Conservation (phyloP, 169 alveolate genomes). For the Babesia bigemina region DNA sequence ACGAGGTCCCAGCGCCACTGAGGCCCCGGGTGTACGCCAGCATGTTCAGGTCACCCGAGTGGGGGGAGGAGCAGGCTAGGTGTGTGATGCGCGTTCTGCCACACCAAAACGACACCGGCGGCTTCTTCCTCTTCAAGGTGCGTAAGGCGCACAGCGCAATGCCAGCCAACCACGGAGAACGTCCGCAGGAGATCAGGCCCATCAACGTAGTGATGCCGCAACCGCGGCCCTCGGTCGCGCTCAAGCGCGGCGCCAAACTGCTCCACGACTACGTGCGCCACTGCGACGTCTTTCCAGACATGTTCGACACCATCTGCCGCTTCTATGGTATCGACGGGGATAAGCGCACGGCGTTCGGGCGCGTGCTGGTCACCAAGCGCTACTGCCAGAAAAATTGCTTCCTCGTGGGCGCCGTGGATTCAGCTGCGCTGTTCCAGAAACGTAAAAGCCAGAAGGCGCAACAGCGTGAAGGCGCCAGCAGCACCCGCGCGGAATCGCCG, state of each 20-base stretch:
- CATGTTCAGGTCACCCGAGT: conserved; percentile 57
- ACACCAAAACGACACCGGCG: conserved; percentile 93
- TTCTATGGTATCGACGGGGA: conserved; percentile 46
- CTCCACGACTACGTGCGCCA: conserved; percentile 44
- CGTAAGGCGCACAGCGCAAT: neutral
- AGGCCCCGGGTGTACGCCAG: conserved; percentile 54
- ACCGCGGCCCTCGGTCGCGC: neutral
- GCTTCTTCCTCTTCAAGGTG: conserved; percentile 88
- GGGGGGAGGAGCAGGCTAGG: conserved; percentile 41
- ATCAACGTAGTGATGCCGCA: conserved; percentile 1
- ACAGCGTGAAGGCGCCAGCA: neutral
- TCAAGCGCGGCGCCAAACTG: conserved; percentile 46
- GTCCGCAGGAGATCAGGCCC: conserved; percentile 2
- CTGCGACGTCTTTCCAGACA: conserved; percentile 18
- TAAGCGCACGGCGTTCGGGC: neutral
- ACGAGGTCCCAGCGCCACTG: conserved; percentile 68
- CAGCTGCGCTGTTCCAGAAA: conserved; percentile 25
- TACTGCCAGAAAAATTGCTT: conserved; percentile 4
- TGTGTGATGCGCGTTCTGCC: conserved; percentile 91
- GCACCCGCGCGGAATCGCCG: neutral
- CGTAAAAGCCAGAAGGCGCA: conserved; percentile 11
- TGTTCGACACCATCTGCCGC: conserved; percentile 8
- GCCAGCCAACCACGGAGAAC: neutral
- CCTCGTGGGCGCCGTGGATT: conserved; percentile 8
- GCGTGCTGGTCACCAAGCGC: conserved; percentile 36